Conservation (phyloP, 768 basidiomycete genomes). For the Podaxis carcinomalis region DNA sequence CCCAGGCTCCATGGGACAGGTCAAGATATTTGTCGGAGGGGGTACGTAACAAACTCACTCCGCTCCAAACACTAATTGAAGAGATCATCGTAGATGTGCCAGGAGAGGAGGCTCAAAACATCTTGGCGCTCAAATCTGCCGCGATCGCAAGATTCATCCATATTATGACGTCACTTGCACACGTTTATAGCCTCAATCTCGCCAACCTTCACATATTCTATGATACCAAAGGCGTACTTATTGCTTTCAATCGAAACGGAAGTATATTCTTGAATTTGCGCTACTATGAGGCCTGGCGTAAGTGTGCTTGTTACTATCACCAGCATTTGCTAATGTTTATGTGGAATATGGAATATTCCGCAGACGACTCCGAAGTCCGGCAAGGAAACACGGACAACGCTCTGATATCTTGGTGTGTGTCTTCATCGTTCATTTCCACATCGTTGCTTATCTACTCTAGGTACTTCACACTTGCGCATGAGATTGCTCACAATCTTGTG, state of each 20-base stretch:
- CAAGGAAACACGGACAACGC: conserved; percentile 54
- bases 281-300: conserved; percentile 86
- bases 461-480: conserved; percentile 92
- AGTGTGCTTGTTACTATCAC: conserved; percentile 25
- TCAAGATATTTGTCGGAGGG: conserved; percentile 61
- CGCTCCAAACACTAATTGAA: background rate
- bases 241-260: conserved; percentile 91
- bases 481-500: conserved; percentile 89
- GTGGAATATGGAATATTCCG: background rate
- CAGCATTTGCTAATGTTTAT: background rate
- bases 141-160: conserved; percentile 68
- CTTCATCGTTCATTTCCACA: background rate
- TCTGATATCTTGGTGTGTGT: conserved; percentile 69
- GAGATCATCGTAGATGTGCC: conserved; percentile 46
- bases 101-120: conserved; percentile 31
- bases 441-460: conserved; percentile 27
- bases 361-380: conserved; percentile 70
- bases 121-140: conserved; percentile 52
- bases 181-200: conserved; percentile 71
- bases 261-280: conserved; percentile 87
- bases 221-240: conserved; percentile 73
- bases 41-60: conserved; percentile 31
- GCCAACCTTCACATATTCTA: conserved; percentile 83
- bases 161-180: conserved; percentile 59
- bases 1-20: conserved; percentile 54